A percentile compares a stretch with the other conserved stretches of the same genome.
Evolutionary conservation across 1,284 basidiomycete genomes (phyloP).

Genomic region (Fomitopsis schrenkii): DNA sequence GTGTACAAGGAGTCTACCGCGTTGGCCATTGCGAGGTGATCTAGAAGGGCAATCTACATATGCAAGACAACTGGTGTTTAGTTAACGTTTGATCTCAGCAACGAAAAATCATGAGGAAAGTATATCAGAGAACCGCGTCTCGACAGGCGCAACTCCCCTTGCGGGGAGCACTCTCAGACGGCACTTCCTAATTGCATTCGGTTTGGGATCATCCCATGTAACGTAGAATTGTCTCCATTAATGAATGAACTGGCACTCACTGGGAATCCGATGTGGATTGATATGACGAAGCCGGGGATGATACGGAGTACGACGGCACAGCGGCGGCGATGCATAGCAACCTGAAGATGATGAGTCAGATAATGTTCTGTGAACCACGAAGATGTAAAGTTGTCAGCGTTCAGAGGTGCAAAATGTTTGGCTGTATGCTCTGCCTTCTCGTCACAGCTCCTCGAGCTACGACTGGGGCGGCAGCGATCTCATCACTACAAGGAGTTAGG

Average conservation of each 20-base stretch:
- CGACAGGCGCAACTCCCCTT: slow-evolving; percentile 26
- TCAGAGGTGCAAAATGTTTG: slow-evolving; percentile 31
- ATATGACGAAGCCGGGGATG: not conserved
- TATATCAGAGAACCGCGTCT: slow-evolving; percentile 31
- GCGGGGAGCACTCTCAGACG: slow-evolving; percentile 28
- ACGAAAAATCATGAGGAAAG: not conserved
- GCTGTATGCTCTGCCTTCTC: slow-evolving; percentile 32
- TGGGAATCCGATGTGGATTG: not conserved
- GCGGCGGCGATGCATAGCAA: not conserved
- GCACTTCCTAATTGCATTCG: slow-evolving; percentile 35
- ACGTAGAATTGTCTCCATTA: not conserved
- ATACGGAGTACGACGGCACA: not conserved
- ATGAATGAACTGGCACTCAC: not conserved
- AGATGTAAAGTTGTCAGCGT: not conserved
- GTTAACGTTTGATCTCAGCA: no score
- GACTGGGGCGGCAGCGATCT: slow-evolving; percentile 33
- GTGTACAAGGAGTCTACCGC: no score
- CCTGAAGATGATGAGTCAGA: not conserved
- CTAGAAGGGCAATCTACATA: no score
- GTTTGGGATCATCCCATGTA: slow-evolving; percentile 26
- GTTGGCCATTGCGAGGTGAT: no score
- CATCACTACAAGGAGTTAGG: slow-evolving; percentile 15
- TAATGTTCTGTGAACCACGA: no score
- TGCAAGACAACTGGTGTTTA: no score
- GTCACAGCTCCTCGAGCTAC: slow-evolving; percentile 27